Evolutionary conservation across 2,329 filamentous ascomycete genomes (phyloP).

Genomic region (Dactylellina haptotyla): DNA sequence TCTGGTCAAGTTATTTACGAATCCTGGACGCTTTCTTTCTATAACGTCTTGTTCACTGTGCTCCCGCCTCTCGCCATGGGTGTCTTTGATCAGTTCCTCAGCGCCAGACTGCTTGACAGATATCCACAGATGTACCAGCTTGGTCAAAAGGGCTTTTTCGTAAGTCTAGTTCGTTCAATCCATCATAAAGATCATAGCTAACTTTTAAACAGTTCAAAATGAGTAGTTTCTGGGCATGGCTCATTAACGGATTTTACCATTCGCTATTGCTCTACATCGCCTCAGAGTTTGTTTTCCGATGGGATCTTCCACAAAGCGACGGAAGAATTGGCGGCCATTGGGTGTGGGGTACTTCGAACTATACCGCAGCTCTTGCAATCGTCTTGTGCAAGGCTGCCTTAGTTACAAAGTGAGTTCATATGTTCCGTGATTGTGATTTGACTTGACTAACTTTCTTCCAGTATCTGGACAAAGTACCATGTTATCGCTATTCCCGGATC

Average conservation of each 20-base stretch:
- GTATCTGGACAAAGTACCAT: conserved; percentile 98
- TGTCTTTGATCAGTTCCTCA: conserved; percentile 97
- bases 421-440: not conserved
- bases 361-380: conserved; percentile 90
- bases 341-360: conserved; percentile 96
- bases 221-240: conserved; percentile 92
- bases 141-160: conserved; percentile 87
- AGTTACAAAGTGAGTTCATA: conserved; percentile 73
- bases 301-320: conserved; percentile 80
- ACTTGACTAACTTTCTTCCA: conserved; percentile 15
- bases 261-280: conserved; percentile 97
- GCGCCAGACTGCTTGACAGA: conserved; percentile 87
- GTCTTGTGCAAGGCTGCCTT: conserved; percentile 94
- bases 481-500: conserved; percentile 94
- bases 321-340: conserved; percentile 90
- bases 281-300: conserved; percentile 80
- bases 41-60: conserved; percentile 98
- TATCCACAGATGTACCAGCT: conserved; percentile 96
- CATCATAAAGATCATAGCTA: not conserved
- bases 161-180: conserved; percentile 38
- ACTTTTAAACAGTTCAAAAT: conserved; percentile 72
- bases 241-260: conserved; percentile 76
- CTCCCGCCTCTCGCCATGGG: conserved; percentile 92
- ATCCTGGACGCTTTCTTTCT: conserved; percentile 99
- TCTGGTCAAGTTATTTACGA: conserved; percentile 98